These are phyloP conservation scores for Rhododendron ferrugineum DNA, from an alignment of 148 eudicot species.

Conservation along the genomic window DNA sequence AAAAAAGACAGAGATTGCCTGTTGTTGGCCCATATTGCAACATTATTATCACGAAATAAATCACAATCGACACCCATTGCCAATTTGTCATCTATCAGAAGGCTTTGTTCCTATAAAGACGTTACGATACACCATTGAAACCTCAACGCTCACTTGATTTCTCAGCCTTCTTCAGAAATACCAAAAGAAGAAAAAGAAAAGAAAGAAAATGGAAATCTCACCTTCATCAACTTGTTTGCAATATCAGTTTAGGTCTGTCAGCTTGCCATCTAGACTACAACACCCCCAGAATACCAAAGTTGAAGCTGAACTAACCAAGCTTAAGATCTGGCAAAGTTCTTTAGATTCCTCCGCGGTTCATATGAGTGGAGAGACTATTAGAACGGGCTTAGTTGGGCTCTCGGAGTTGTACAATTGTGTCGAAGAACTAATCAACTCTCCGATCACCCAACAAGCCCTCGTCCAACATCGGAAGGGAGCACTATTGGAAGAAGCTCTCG, in stretches of 20 bases:
- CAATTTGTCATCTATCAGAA: not conserved
- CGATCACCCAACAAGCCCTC: constrained; percentile 26
- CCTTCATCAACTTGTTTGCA: constrained; percentile 5
- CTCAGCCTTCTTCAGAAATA: not conserved
- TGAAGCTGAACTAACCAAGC: constrained; percentile 42
- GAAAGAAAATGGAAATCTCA: constrained; percentile 6
- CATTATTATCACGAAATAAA: not conserved
- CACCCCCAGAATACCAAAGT: constrained; percentile 21
- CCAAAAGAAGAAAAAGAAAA: not conserved
- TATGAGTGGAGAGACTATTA: constrained; percentile 23
- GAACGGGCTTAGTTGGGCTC: constrained; percentile 35
- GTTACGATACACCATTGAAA: not conserved
- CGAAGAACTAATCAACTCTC: constrained; percentile 34
- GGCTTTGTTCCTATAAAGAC: constrained; percentile 5
- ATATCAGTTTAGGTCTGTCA: constrained; percentile 37
- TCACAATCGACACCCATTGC: not conserved
- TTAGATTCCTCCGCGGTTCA: constrained; percentile 8
- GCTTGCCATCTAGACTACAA: constrained; percentile 40
- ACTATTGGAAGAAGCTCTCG: constrained; percentile 47
- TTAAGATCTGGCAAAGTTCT: constrained; percentile 27
- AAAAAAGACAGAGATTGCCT: not conserved
- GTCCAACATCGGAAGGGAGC: constrained; percentile 19
- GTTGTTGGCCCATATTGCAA: not conserved
- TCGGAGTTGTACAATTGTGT: constrained; percentile 40
- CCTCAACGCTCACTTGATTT: not conserved